Base-by-base conservation (phyloP, 345 rosid species). In the Pistacia vera region DNA sequence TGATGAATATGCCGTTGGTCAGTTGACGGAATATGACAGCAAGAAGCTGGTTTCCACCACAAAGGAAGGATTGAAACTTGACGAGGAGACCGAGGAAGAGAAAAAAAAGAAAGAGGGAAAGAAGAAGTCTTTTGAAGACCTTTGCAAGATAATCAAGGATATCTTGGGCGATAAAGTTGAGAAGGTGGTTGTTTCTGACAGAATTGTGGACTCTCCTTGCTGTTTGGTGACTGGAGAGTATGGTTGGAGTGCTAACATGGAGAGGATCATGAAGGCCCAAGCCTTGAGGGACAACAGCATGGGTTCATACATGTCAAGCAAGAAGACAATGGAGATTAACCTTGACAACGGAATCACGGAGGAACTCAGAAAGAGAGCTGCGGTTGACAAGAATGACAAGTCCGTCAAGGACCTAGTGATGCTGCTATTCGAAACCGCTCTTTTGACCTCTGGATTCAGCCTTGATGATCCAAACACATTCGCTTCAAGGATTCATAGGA, bases 191-290 rank as follows among this genome's bases (percentile, higher is more conserved):
- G 93, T 93, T 2, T 93, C 97, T 0, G 96, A 94, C 69, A 80
- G 97, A 63, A 92, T 94, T 20, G 96, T 94, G 2, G 94, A 94
- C 67, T 94, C 97, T 0, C 96, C 98, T 0, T 94, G n/a, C 77
- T 94, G 97, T 57, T 79, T 94, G 60, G 98, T 94, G 33, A 94
- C 98, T 0, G 98, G 96, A 14, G 98, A 94, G 51, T 94, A 94
- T 7, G 97, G 97, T 0, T 94, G 98, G 98, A 90, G 86, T 0
- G 98, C 98, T 0, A 94, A 94, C 57, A 94, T 94, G 98, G 98
- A 94, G 65, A 89, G 97, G 79, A 92, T 94, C 11, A 94, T 94
- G 97, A 94, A 89, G 81, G 98, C 98, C 0, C 96, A 94, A 74
- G 94, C 97, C 2, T 33, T 94, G 82, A 87, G 98, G 74, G 97